Evolutionary conservation across 73 alveolate genomes (phyloP).

Genomic region (Stentor coeruleus): DNA sequence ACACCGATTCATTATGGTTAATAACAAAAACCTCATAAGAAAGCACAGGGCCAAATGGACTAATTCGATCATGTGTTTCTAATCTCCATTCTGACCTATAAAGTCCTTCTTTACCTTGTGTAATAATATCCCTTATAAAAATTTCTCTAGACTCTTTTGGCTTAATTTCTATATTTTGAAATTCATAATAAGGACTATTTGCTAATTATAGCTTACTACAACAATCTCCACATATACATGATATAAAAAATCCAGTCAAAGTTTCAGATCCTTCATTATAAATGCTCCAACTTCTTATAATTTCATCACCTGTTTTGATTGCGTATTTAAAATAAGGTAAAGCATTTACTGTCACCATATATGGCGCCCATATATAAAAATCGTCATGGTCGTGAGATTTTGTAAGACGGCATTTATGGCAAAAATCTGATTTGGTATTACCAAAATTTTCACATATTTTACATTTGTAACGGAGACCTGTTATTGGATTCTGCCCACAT

Average conservation of each 20-base stretch:
- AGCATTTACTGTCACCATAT: neutral
- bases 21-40: neutral
- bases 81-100: neutral
- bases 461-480: constrained; percentile 8
- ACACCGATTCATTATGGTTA: no score
- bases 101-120: neutral
- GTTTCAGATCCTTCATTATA: neutral
- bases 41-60: neutral
- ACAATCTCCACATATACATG: neutral
- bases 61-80: neutral
- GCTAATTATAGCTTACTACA: neutral
- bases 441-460: constrained; percentile 10
- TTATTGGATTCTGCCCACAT: neutral
- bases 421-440: neutral
- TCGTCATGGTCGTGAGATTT: neutral
- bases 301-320: neutral
- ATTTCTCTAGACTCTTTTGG: neutral
- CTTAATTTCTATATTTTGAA: neutral
- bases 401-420: neutral
- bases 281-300: neutral
- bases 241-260: neutral
- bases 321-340: neutral
- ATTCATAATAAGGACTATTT: neutral
- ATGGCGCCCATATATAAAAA: neutral
- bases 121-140: neutral